These are phyloP conservation scores for Decorospora gaudefroyi DNA, from an alignment of 2,329 filamentous ascomycete genomes.

Conservation along the genomic window DNA sequence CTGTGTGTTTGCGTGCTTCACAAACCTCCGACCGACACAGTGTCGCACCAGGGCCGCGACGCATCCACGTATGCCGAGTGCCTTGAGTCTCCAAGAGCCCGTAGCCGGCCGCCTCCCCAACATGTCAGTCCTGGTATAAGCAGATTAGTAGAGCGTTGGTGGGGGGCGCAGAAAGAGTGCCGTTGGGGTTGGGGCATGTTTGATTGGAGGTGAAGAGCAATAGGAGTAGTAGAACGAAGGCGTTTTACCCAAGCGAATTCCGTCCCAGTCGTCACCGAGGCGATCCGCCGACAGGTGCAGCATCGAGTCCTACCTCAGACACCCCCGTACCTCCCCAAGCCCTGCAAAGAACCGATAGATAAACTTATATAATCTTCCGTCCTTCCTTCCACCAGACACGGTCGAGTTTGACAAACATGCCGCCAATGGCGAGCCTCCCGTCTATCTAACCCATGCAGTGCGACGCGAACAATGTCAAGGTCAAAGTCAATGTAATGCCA, in stretches of 20 bases:
- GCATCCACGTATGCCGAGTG: conserved; percentile 13
- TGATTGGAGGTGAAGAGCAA: conserved; percentile 7
- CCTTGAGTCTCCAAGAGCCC: too few relatives aligned
- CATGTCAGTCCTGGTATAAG: too few relatives aligned
- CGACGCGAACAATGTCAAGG: conserved; percentile 2
- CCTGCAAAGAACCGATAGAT: neutral
- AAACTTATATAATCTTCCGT: conserved; percentile 9
- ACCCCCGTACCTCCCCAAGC: conserved; percentile 5
- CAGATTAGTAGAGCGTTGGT: too few relatives aligned
- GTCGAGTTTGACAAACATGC: conserved; percentile 1
- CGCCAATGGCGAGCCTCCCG: conserved; percentile 5
- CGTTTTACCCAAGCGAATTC: conserved; percentile 2
- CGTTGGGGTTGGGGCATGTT: neutral
- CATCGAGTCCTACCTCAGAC: neutral
- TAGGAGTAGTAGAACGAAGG: conserved; percentile 5
- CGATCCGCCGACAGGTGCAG: conserved; percentile 3
- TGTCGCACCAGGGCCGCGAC: conserved; percentile 20
- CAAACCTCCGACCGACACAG: conserved; percentile 15
- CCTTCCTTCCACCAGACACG: conserved; percentile 5
- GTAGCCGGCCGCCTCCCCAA: neutral
- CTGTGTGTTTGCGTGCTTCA: conserved; percentile 14
- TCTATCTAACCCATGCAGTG: conserved; percentile 3
- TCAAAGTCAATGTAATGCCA: conserved; percentile 9
- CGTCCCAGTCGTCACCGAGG: conserved; percentile 1
- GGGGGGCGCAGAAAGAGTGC: too few relatives aligned